Conservation (phyloP, 108 stramenopile genomes). For the Stephanodiscus triporus region DNA sequence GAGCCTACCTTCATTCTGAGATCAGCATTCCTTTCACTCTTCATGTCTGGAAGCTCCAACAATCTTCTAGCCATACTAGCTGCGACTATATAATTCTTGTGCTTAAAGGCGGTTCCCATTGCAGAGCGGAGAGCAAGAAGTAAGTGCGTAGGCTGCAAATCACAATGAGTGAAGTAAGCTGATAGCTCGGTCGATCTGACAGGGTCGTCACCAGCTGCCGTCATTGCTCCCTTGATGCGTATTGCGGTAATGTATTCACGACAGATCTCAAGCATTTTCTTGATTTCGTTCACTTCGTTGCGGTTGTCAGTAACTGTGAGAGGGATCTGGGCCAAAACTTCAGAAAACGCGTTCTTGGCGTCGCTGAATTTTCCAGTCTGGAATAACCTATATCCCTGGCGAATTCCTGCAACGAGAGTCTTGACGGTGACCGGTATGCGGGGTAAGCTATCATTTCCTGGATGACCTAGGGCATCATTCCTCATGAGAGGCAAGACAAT, state of each 20-base stretch:
- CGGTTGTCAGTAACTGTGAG: slow-evolving; percentile 83
- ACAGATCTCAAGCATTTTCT: slow-evolving; percentile 93
- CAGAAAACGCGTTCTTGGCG: slow-evolving; percentile 71
- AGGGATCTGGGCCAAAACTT: slow-evolving; percentile 88
- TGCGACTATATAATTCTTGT: slow-evolving; percentile 96
- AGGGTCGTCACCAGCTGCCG: slow-evolving; percentile 65
- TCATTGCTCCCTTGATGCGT: slow-evolving; percentile 91
- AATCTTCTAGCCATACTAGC: slow-evolving; percentile 97
- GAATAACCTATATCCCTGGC: slow-evolving; percentile 91
- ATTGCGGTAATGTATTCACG: slow-evolving; percentile 98
- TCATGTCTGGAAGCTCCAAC: slow-evolving; percentile 96
- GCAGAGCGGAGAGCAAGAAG: slow-evolving; percentile 96
- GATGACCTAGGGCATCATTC: slow-evolving; percentile 79
- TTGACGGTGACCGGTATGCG: slow-evolving; percentile 64
- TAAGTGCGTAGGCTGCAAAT: slow-evolving; percentile 96
- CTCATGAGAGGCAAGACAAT: slow-evolving; percentile 81
- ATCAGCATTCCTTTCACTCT: slow-evolving; percentile 92
- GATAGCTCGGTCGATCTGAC: slow-evolving; percentile 95
- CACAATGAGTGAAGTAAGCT: slow-evolving; percentile 99
- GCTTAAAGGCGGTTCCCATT: slow-evolving; percentile 98
- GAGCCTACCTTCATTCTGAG: slow-evolving; percentile 76
- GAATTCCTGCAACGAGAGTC: slow-evolving; percentile 79
- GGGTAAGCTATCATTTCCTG: slow-evolving; percentile 86
- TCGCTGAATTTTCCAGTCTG: slow-evolving; percentile 96
- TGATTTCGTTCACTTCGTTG: slow-evolving; percentile 89